Conservation (phyloP, 495 filamentous ascomycete genomes). For the Xylaria palmicola region DNA sequence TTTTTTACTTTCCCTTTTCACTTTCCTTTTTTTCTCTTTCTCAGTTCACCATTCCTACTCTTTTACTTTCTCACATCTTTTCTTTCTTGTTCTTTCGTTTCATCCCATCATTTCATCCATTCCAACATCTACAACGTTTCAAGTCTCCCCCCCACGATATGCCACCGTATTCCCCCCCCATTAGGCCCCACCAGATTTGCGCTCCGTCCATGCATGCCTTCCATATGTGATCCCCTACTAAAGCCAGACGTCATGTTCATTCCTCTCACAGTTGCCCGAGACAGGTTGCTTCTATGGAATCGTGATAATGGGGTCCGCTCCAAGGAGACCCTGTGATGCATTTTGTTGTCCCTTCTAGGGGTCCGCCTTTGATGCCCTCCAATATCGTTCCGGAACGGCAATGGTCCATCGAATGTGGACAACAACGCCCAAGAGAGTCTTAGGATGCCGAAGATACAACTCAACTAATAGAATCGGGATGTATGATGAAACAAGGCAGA, state of each 20-base stretch:
- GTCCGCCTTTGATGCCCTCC: neutral
- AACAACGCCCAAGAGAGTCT: too few species aligned
- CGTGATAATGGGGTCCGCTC: neutral
- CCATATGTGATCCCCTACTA: too few species aligned
- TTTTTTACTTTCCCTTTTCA: too few species aligned
- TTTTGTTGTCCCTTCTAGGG: neutral
- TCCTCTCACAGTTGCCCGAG: neutral
- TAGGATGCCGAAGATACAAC: too few species aligned
- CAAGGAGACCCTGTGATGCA: neutral
- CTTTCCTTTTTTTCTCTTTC: too few species aligned
- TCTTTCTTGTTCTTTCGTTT: neutral
- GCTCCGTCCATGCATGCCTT: neutral
- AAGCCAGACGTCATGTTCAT: too few species aligned
- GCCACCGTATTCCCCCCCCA: neutral
- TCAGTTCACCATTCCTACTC: too few species aligned
- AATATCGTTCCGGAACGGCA: neutral
- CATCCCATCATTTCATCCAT: neutral
- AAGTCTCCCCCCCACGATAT: neutral
- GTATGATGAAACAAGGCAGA: neutral
- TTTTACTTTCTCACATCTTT: neutral
- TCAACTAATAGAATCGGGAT: too few species aligned
- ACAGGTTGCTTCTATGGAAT: neutral
- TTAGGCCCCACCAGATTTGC: too few species aligned
- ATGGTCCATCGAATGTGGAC: neutral
- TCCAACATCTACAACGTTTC: neutral